Base-by-base conservation (phyloP, 345 rosid genomes). In the Rhizophora mangle region DNA sequence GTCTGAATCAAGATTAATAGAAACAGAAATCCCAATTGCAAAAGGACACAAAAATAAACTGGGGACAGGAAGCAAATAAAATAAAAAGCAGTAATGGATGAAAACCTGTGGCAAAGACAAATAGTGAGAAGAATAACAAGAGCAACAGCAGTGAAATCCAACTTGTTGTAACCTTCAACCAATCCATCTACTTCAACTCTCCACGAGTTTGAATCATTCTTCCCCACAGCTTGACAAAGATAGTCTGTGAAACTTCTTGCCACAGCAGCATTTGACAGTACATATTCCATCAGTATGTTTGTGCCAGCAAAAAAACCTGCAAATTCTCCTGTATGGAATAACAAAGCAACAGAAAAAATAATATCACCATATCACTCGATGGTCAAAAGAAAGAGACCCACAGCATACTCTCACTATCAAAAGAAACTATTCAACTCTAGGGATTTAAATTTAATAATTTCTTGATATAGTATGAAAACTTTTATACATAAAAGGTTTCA, bases 241-340 rank as follows among this genome's bases (percentile, higher is more conserved):
- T 93, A 91, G 65, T 90, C 96, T 3, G 97, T 93, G 56, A 93
- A 93, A 71, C 77, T 89, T 82, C 98, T 86, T 22, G 98, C 94
- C 8, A 89, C 97, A 24, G 91, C 98, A 7, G 97, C 98, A 72
- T 93, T 93, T 61, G 98, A 93, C 63, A 93, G 64, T 21, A 93
- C 96, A 71, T 93, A 93, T 80, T 90, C 98, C 89, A 93, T 78
- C 20, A 93, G 70, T 78, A 93, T 90, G 76, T 93, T 93, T 57
- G 87, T 84, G 60, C 98, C 98, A 47, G 89, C 98, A 71, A 93
- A 90, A 71, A 89, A 93, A 22, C 94, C 98, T 43, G 83, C 79
- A 72, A 93, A 93, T 62, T 93, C 98, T 69, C 98, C 98, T 93
- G 68, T 7, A 55, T 27, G 53, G 36, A 37, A 59, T 18, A 43